phyloP scores from a whole-genome alignment of 371 early-diverging fungal genomes.

The Circinella minor region DNA sequence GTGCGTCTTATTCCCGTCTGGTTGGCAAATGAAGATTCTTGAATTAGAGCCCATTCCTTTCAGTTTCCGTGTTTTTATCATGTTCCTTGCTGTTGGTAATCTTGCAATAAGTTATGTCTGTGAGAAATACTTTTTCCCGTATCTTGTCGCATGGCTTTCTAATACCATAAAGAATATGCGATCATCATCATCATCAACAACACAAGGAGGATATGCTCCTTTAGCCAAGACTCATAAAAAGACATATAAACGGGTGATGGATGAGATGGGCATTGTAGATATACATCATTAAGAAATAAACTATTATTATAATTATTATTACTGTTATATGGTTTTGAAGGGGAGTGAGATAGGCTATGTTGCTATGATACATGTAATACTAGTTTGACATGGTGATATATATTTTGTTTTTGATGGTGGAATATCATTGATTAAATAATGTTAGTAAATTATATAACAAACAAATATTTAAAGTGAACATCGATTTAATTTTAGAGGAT shows the following conservation, averaged over 20 bases:
- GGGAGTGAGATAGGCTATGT: too few species aligned
- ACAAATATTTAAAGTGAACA: too few species aligned
- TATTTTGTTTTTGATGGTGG: too few species aligned
- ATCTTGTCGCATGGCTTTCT: slow-evolving; percentile 27
- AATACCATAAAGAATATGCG: slow-evolving; percentile 10
- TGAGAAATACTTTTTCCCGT: slow-evolving; percentile 58
- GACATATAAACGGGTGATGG: slow-evolving; percentile 53
- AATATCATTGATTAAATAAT: too few species aligned
- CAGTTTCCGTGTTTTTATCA: slow-evolving; percentile 49
- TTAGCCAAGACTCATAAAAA: slow-evolving; percentile 33
- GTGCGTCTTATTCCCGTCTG: slow-evolving; percentile 54
- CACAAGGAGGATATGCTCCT: slow-evolving; percentile 25
- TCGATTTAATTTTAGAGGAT: too few species aligned
- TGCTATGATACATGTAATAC: too few species aligned
- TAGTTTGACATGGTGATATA: too few species aligned
- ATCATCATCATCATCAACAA: not conserved
- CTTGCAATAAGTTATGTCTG: slow-evolving; percentile 50
- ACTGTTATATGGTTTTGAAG: too few species aligned
- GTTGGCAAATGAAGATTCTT: slow-evolving; percentile 45
- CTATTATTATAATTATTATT: too few species aligned
- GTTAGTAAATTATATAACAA: too few species aligned
- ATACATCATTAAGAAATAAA: slow-evolving; percentile 4
- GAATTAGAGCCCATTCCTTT: slow-evolving; percentile 62
- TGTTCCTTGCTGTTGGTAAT: slow-evolving; percentile 51
- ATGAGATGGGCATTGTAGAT: slow-evolving; percentile 47